phyloP scores from a whole-genome alignment of 345 rosid species.

The Alliaria petiolata region DNA sequence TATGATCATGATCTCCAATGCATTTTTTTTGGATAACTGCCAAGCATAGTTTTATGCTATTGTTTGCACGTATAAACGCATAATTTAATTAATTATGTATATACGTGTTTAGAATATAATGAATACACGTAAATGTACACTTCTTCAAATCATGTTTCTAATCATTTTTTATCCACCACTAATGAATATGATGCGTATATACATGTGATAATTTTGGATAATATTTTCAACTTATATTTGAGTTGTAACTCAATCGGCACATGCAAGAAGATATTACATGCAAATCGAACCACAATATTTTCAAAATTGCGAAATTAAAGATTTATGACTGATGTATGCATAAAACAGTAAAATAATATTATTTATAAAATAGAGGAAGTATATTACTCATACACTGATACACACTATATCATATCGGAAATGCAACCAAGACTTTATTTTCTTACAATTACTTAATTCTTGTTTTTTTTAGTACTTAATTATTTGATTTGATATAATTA shows the following conservation, averaged over 20 bases:
- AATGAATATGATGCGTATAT: background rate
- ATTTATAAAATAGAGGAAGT: too few species aligned
- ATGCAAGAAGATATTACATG: background rate
- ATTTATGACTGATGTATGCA: too few species aligned
- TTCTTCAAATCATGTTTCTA: background rate
- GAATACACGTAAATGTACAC: slow-evolving; percentile 21
- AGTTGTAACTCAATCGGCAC: background rate
- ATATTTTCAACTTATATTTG: background rate
- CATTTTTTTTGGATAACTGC: too few species aligned
- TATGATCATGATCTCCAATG: slow-evolving; percentile 9
- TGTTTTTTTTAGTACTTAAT: too few species aligned
- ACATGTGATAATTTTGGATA: slow-evolving; percentile 5
- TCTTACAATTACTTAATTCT: too few species aligned
- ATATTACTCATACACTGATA: too few species aligned
- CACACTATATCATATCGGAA: too few species aligned
- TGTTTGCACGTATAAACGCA: slow-evolving; percentile 31
- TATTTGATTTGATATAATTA: too few species aligned
- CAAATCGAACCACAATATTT: background rate
- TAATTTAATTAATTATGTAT: background rate
- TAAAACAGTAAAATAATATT: too few species aligned
- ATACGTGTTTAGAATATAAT: slow-evolving; percentile 2
- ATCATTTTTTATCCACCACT: background rate
- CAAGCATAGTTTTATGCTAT: slow-evolving; percentile 19
- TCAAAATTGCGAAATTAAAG: too few species aligned
- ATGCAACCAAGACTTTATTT: too few species aligned